A percentile compares a stretch with the other conserved stretches of the same genome.
Conservation (phyloP, 176 grass and related monocot genomes). For the Elaeis guineensis region DNA sequence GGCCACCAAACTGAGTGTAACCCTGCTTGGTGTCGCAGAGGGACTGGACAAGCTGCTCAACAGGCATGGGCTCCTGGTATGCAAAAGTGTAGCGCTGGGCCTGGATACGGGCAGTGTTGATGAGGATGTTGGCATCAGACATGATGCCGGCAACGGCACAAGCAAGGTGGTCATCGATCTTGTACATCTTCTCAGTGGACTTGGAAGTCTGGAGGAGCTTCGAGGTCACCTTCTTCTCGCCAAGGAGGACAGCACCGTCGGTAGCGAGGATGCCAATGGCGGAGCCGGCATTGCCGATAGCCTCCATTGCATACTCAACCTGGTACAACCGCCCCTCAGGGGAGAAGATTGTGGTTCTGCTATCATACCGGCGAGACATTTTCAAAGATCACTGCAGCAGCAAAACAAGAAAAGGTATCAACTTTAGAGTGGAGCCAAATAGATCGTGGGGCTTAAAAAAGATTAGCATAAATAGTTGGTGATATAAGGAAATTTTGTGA, state of each 20-base stretch:
- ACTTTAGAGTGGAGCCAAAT: too few species aligned
- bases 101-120: conserved; percentile 1
- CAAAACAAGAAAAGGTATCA: too few species aligned
- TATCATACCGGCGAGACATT: conserved; percentile 2
- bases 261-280: not conserved
- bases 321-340: not conserved
- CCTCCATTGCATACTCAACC: not conserved
- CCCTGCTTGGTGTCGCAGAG: not conserved
- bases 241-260: not conserved
- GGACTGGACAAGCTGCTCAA: not conserved
- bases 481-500: too few species aligned
- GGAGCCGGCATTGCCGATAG: not conserved
- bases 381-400: not conserved
- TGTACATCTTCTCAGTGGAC: conserved; percentile 1
- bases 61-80: too few species aligned
- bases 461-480: too few species aligned
- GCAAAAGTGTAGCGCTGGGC: not conserved
- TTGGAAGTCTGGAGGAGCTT: not conserved
- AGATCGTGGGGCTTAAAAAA: too few species aligned
- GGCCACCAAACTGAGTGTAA: conserved; percentile 1
- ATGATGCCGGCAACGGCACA: not conserved
- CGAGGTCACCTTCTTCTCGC: conserved; percentile 2
- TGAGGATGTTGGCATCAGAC: conserved; percentile 2
- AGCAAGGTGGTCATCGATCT: not conserved
- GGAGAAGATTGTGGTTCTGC: not conserved